Evolutionary conservation across 2,329 filamentous ascomycete genomes (phyloP), one percentile per base, ranked within the genome.

Genomic region (Colletotrichum orbiculare): DNA sequence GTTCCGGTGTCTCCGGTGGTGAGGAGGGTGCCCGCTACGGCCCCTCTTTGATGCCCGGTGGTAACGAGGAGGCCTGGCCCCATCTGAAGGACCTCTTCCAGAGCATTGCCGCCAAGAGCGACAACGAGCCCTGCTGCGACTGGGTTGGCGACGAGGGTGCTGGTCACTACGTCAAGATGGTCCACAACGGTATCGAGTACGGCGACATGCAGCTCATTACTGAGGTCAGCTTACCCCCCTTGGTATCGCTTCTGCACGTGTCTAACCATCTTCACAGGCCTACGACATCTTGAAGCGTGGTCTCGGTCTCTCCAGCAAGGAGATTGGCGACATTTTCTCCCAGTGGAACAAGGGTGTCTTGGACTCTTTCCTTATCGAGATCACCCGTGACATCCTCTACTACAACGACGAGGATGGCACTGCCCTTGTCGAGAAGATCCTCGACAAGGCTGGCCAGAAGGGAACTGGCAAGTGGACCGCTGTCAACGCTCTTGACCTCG

Each of bases 111-210:
- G 96, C 96, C 81, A 98, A 99, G 90, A 96, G 92, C 81, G 95
- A 97, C 76, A 91, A 90, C 75, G 96, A 99, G 88, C 85, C 96
- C 71, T 99, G 96, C 90, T 99, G 96, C 79, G 96, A 99, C 83
- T 99, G 96, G 96, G 96, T 99, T 75, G 96, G 96, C 85, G 96
- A 98, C 83, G 94, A 98, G 82, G 96, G 96, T 89, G 93, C 96
- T 83, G 96, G 96, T 75, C 96, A 99, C 90, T 99, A 97, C 87
- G 95, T 99, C 87, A 99, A 99, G 92, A 99, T 99, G 96, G 96
- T 99, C 70, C 96, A 99, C 91, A 99, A 99, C 85, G 96, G 96
- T 88, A 99, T 99, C 75, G 96, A 99, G 86, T 99, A 99, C 81
- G 96, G 96, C 89, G 96, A 99, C 85, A 99, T 99, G 96, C 96